A percentile compares a stretch with the other conserved stretches of the same genome.
Evolutionary conservation across 2,329 filamentous ascomycete species (phyloP).

Genomic region (Colletotrichum karsti): DNA sequence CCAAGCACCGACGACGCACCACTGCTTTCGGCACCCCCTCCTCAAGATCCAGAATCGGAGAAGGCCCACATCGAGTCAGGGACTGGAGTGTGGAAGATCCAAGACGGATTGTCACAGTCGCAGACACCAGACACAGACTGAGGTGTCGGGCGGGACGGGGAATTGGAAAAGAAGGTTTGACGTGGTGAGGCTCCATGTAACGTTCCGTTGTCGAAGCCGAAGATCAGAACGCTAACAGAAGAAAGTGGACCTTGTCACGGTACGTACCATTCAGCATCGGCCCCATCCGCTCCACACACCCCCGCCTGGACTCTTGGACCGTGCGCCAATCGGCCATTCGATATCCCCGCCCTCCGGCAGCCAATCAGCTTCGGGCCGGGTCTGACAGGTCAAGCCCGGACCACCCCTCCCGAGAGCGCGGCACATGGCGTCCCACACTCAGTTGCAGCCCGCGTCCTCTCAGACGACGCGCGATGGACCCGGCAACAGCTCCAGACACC

Average conservation of each 20-base stretch:
- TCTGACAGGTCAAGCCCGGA: not conserved
- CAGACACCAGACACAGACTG: not conserved
- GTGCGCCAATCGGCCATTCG: constrained; percentile 13
- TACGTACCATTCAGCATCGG: not conserved
- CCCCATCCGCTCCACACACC: not conserved
- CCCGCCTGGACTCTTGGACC: not conserved
- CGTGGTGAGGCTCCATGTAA: constrained; percentile 29
- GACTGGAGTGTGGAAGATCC: not conserved
- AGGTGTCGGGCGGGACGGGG: not conserved
- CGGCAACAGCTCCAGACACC: not conserved
- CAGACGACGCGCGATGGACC: constrained; percentile 8
- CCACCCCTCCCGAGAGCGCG: constrained; percentile 7
- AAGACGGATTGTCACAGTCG: not conserved
- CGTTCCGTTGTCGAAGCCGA: constrained; percentile 27
- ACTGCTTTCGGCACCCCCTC: not conserved
- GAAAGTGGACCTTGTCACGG: constrained; percentile 2
- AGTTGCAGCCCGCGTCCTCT: not conserved
- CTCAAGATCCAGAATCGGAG: constrained; percentile 10
- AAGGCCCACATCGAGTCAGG: constrained; percentile 1
- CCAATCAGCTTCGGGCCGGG: constrained; percentile 9
- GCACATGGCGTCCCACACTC: constrained; percentile 23
- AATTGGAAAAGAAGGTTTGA: constrained; percentile 29
- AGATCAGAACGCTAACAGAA: constrained; percentile 21
- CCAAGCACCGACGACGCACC: constrained; percentile 22
- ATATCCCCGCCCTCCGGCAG: not conserved